A percentile compares a stretch with the other conserved stretches of the same genome.
These are phyloP conservation scores for Lonicera japonica DNA, from an alignment of 129 eudicot species.

Conservation along the genomic window DNA sequence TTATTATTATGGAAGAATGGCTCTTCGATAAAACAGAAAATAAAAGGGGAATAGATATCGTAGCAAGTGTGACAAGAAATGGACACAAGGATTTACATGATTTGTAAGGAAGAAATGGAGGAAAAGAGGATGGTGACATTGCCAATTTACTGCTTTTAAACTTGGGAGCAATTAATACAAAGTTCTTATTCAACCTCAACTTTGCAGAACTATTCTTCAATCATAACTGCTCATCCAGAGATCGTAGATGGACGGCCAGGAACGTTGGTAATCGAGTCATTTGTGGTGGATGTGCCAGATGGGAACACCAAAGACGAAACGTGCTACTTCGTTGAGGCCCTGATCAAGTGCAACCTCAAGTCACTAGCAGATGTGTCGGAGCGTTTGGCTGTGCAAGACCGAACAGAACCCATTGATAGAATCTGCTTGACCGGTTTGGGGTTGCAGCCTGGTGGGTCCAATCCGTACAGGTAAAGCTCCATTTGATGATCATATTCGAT, in stretches of 20 bases:
- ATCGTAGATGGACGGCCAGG: slow-evolving; percentile 77
- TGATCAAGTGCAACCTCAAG: slow-evolving; percentile 89
- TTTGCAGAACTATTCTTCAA: slow-evolving; percentile 80
- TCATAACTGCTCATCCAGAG: slow-evolving; percentile 87
- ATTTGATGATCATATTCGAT: not conserved
- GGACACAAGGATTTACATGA: too few relatives aligned
- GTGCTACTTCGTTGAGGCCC: slow-evolving; percentile 86
- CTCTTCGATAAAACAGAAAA: too few relatives aligned
- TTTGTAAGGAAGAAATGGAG: too few relatives aligned
- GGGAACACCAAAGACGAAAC: slow-evolving; percentile 93
- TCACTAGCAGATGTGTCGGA: slow-evolving; percentile 91
- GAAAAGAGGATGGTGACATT: too few relatives aligned
- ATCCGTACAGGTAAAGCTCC: not conserved
- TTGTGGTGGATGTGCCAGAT: slow-evolving; percentile 88
- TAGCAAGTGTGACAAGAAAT: too few relatives aligned
- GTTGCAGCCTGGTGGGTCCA: not conserved
- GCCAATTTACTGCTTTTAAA: too few relatives aligned
- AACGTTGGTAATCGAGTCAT: slow-evolving; percentile 85
- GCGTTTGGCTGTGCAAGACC: slow-evolving; percentile 72
- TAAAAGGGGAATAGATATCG: too few relatives aligned
- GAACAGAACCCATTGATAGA: slow-evolving; percentile 36
- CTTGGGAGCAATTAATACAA: too few relatives aligned
- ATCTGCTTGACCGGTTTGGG: not conserved
- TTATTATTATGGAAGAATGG: too few relatives aligned
- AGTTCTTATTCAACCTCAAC: too few relatives aligned